phyloP scores from a whole-genome alignment of 202 grass and related monocot genomes.

The Setaria viridis region DNA sequence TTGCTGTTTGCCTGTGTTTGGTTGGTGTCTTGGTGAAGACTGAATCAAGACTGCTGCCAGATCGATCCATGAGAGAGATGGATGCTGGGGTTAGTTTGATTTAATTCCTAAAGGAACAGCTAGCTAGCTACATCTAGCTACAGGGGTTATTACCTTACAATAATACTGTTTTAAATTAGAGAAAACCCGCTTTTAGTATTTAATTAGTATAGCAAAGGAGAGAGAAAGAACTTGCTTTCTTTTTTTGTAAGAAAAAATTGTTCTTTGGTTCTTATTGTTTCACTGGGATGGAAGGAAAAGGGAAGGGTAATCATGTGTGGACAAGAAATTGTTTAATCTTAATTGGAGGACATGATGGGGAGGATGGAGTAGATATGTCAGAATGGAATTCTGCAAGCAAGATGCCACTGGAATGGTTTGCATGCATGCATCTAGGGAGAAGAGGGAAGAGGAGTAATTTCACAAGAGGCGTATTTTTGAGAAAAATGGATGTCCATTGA shows the following conservation, averaged over 20 bases:
- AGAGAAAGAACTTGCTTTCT: no score
- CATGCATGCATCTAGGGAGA: neutral
- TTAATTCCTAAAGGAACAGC: neutral
- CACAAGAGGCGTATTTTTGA: neutral
- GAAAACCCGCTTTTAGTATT: no score
- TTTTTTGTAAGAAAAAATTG: no score
- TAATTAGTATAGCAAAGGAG: no score
- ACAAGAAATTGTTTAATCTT: neutral
- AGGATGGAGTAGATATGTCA: neutral
- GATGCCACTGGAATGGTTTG: neutral
- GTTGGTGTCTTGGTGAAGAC: slow-evolving; percentile 38
- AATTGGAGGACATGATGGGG: neutral
- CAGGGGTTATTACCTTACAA: neutral
- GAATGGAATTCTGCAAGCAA: neutral
- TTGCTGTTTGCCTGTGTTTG: neutral
- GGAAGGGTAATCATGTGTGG: neutral
- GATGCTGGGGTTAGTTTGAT: neutral
- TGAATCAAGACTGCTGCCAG: neutral
- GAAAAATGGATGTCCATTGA: neutral
- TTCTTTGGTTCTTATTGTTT: no score
- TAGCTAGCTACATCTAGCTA: neutral
- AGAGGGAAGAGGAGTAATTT: neutral
- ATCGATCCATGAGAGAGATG: neutral
- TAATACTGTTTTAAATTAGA: no score
- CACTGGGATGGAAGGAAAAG: neutral